Conservation (phyloP, 306 rosid species). For the Albizia julibrissin region DNA sequence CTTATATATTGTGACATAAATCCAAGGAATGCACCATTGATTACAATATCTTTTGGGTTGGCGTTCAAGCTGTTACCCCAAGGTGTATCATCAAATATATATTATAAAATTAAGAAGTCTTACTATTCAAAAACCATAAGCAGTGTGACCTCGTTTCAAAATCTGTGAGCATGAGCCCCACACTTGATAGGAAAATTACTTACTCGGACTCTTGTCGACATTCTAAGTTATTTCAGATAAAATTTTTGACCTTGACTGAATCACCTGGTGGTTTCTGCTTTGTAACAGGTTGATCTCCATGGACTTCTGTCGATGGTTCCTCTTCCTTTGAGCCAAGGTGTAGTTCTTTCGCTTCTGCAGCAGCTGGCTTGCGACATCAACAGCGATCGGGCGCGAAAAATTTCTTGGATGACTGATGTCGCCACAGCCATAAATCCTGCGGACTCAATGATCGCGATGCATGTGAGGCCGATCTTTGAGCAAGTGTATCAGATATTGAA, state of each 20-base stretch:
- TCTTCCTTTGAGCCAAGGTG: slow-evolving; percentile 97
- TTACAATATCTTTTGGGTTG: not conserved
- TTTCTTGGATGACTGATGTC: slow-evolving; percentile 89
- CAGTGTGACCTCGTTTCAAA: not conserved
- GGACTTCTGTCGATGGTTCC: slow-evolving; percentile 67
- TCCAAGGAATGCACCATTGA: not conserved
- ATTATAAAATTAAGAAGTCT: not conserved
- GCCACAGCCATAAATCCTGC: slow-evolving; percentile 66
- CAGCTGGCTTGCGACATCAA: slow-evolving; percentile 89
- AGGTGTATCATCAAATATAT: not conserved
- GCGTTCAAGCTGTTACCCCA: not conserved
- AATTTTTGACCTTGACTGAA: slow-evolving; percentile 11
- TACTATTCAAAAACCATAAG: not conserved
- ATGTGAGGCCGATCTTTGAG: slow-evolving; percentile 79
- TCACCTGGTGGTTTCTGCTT: slow-evolving; percentile 16
- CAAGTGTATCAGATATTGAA: slow-evolving; percentile 92
- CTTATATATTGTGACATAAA: not conserved
- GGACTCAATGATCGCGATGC: slow-evolving; percentile 72
- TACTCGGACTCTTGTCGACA: too few relatives aligned
- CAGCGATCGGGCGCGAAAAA: slow-evolving; percentile 61
- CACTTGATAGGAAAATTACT: not conserved
- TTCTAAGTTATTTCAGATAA: not conserved
- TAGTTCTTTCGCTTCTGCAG: slow-evolving; percentile 90
- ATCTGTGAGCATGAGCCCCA: not conserved
- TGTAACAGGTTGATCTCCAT: slow-evolving; percentile 72